Percentiles rank a stretch among this genome's conserved stretches.
phyloP scores from a whole-genome alignment of 1,139 yeast species.

The Barnettozyma hawaiiensis region DNA sequence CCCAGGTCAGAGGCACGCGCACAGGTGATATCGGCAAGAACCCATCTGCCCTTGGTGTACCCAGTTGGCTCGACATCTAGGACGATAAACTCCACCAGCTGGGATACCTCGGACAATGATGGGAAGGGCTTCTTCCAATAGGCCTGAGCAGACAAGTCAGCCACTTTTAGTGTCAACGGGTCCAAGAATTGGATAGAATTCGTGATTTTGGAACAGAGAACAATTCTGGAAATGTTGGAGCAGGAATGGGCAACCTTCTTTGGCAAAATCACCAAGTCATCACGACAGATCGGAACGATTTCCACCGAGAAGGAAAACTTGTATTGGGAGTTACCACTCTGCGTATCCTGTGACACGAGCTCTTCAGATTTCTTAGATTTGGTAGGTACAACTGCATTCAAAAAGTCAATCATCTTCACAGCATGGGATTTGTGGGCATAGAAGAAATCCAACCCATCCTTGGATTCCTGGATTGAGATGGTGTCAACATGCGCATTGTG shows the following conservation, averaged over 20 bases:
- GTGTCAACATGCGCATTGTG: conserved; percentile 96
- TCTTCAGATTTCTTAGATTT: conserved; percentile 84
- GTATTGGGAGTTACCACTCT: conserved; percentile 80
- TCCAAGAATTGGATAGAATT: conserved; percentile 83
- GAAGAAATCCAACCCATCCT: conserved; percentile 93
- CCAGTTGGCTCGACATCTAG: conserved; percentile 95
- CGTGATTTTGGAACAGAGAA: conserved; percentile 76
- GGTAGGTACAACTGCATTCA: conserved; percentile 82
- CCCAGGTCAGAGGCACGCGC: conserved; percentile 87
- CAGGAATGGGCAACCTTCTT: conserved; percentile 73
- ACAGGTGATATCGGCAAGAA: conserved; percentile 84
- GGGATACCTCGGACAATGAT: conserved; percentile 70
- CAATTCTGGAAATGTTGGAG: conserved; percentile 81
- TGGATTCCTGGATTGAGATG: conserved; percentile 83
- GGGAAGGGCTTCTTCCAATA: conserved; percentile 88
- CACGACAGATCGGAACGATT: conserved; percentile 96
- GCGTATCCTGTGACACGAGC: conserved; percentile 86
- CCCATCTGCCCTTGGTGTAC: conserved; percentile 69
- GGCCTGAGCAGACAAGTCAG: conserved; percentile 69
- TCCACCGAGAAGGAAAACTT: conserved; percentile 92
- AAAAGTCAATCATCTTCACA: conserved; percentile 85
- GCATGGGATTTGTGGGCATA: conserved; percentile 90
- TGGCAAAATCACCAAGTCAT: conserved; percentile 89
- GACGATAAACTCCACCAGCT: conserved; percentile 82
- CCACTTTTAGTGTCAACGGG: conserved; percentile 72